Conservation (phyloP, 331 rosid genomes). For the Quercus tomentella region DNA sequence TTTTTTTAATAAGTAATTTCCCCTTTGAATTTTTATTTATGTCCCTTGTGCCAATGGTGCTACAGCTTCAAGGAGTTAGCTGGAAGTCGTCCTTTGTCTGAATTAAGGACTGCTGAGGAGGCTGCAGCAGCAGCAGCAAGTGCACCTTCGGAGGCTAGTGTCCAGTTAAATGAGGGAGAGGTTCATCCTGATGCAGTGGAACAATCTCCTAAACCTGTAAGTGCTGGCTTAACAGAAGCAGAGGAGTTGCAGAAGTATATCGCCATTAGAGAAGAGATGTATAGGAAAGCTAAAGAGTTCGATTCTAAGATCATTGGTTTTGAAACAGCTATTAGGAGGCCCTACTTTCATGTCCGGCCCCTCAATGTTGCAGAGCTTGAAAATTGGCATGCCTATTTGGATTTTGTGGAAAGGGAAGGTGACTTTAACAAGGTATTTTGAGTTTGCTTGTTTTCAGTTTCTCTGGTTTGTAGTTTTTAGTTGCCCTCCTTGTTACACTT, state of each 20-base stretch:
- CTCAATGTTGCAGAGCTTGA: slow-evolving; percentile 93
- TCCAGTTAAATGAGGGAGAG: slow-evolving; percentile 56
- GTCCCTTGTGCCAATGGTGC: slow-evolving; percentile 23
- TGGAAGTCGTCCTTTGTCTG: slow-evolving; percentile 79
- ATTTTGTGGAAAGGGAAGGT: slow-evolving; percentile 88
- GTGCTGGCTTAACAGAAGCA: slow-evolving; percentile 93
- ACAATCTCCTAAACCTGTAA: slow-evolving; percentile 65
- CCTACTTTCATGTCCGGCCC: slow-evolving; percentile 94
- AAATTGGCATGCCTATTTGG: slow-evolving; percentile 94
- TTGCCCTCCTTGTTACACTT: slow-evolving; percentile 36
- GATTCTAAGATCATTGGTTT: slow-evolving; percentile 98
- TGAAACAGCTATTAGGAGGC: slow-evolving; percentile 99
- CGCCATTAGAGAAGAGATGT: slow-evolving; percentile 93
- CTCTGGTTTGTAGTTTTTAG: slow-evolving; percentile 30
- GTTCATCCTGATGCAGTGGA: slow-evolving; percentile 52
- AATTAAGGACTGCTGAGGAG: slow-evolving; percentile 71
- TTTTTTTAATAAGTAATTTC: background rate
- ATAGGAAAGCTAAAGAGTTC: slow-evolving; percentile 96
- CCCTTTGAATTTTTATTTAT: background rate
- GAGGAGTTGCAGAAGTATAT: slow-evolving; percentile 99
- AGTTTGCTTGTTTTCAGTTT: slow-evolving; percentile 29
- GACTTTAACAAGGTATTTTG: slow-evolving; percentile 89
- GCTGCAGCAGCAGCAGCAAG: slow-evolving; percentile 45
- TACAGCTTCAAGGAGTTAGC: slow-evolving; percentile 94
- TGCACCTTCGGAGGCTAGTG: slow-evolving; percentile 47